Base-by-base conservation (phyloP, 1,284 basidiomycete genomes). In the Melampsora americana region DNA sequence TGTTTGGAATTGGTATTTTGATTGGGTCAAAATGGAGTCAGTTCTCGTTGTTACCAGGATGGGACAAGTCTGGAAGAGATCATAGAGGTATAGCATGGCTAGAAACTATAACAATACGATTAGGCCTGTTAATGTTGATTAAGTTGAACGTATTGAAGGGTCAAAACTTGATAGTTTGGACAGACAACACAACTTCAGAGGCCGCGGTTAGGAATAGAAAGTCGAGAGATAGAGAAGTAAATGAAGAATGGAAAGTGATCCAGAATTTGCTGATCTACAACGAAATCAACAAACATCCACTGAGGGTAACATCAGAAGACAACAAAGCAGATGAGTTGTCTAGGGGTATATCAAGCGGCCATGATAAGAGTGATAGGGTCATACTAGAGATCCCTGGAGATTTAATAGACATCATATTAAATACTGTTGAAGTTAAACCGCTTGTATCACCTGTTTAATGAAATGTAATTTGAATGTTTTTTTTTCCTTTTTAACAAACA, bases 141-240 rank as follows among this genome's bases (percentile, higher is more conserved):
- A 3, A 11, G 2, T 3, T 56, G 14, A 23, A 35, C 5, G 4
- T 32, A 5, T 12, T 4, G 18, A 11, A 4, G 6, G 66, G 66
- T 5, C 4, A 2, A 20, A 28, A 3, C 5, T 1, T 56, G 4
- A 32, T 59, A 1, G 66, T 69, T 2, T 69, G 48, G 39, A 69
- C 66, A 12, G 46, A 69, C n/a, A 69, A 69, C 35, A 59, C 66
- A 59, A 69, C 66, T 5, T 46, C 66, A n/a, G 42, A 67, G 32
- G 2, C 66, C 9, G 39, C 48, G 6, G 28, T 69, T 32, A 32
- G 32, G 48, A 69, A 59, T 5, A 32, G 48, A 32, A 69, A 69
- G 53, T 69, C 66, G 32, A 32, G 50, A 30, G 44, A 50, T 32
- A 5, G n/a, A 3, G 28, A 3, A 5, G 48, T 69, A 5, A 69